Percentiles rank a stretch among this genome's conserved stretches.
Conservation (phyloP, 805 yeast species). For the Sugiyamaella marilandica region DNA sequence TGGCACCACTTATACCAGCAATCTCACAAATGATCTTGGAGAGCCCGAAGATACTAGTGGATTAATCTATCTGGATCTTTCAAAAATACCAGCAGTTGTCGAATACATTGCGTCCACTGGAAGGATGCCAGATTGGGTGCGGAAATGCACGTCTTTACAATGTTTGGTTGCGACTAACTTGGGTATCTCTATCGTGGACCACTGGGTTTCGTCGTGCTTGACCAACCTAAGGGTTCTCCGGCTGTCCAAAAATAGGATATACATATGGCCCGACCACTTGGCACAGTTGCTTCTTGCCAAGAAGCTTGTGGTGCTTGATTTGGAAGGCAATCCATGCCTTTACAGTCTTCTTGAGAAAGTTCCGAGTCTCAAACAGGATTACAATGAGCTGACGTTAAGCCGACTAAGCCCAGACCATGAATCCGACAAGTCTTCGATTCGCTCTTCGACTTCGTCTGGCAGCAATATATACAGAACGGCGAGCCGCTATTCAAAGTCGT, state of each 20-base stretch:
- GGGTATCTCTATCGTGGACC: constrained; percentile 26
- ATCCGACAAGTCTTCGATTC: not conserved
- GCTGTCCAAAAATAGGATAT: constrained; percentile 25
- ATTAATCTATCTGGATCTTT: constrained; percentile 23
- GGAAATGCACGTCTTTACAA: constrained; percentile 20
- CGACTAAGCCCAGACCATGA: not conserved
- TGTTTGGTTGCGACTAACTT: constrained; percentile 23
- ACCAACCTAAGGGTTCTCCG: constrained; percentile 20
- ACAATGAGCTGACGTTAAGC: constrained; percentile 12
- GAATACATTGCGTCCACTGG: constrained; percentile 23
- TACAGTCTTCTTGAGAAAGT: constrained; percentile 21
- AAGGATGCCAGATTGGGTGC: constrained; percentile 25
- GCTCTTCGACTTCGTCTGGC: not conserved
- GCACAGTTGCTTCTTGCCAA: constrained; percentile 15
- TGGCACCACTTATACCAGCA: not conserved
- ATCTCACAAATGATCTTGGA: no score
- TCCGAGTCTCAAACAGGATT: constrained; percentile 19
- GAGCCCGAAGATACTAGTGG: not conserved
- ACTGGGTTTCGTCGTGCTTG: constrained; percentile 25
- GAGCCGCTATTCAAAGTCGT: not conserved
- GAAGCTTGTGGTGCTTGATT: constrained; percentile 20
- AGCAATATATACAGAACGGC: not conserved
- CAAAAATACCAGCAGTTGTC: constrained; percentile 14
- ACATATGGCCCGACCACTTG: constrained; percentile 30
- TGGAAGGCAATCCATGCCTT: constrained; percentile 30